Conservation (phyloP, 371 early-diverging fungal species). For the Parasitella parasitica region DNA sequence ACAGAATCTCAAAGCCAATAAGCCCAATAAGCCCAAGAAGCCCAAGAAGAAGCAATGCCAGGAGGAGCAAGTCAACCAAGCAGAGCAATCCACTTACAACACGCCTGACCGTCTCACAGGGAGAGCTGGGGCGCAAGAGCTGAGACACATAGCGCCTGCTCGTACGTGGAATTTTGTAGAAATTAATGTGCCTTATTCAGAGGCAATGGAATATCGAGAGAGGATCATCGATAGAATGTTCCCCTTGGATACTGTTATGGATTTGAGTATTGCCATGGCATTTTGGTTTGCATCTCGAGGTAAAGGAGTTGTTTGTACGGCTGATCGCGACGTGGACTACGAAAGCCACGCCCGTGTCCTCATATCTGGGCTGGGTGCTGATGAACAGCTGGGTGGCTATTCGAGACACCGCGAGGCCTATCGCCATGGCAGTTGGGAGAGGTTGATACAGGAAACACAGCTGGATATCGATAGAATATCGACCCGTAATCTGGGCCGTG, state of each 20-base stretch:
- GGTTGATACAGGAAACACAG: constrained; percentile 75
- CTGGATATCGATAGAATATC: constrained; percentile 86
- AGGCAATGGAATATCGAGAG: constrained; percentile 55
- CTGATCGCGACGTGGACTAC: constrained; percentile 32
- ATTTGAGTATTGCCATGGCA: constrained; percentile 95
- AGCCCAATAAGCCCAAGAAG: too few relatives aligned
- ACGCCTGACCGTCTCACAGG: constrained; percentile 94
- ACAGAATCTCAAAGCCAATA: too few relatives aligned
- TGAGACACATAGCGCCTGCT: constrained; percentile 61
- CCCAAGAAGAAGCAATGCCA: constrained; percentile 18
- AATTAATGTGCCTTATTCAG: constrained; percentile 81
- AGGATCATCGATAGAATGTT: constrained; percentile 73
- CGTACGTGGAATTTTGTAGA: constrained; percentile 89
- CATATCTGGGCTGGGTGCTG: constrained; percentile 93
- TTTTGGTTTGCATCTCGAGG: constrained; percentile 96
- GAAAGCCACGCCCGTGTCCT: constrained; percentile 74
- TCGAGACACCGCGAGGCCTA: constrained; percentile 83
- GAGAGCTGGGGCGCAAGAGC: constrained; percentile 58
- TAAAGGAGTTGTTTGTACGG: constrained; percentile 20
- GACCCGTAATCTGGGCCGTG: constrained; percentile 85
- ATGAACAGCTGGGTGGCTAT: constrained; percentile 94
- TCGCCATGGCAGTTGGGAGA: constrained; percentile 61
- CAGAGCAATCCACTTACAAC: constrained; percentile 51
- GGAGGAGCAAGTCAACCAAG: neutral
- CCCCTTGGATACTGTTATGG: constrained; percentile 93